These are phyloP conservation scores for Cercospora berteroae DNA, from an alignment of 2,329 filamentous ascomycete species.

Conservation along the genomic window DNA sequence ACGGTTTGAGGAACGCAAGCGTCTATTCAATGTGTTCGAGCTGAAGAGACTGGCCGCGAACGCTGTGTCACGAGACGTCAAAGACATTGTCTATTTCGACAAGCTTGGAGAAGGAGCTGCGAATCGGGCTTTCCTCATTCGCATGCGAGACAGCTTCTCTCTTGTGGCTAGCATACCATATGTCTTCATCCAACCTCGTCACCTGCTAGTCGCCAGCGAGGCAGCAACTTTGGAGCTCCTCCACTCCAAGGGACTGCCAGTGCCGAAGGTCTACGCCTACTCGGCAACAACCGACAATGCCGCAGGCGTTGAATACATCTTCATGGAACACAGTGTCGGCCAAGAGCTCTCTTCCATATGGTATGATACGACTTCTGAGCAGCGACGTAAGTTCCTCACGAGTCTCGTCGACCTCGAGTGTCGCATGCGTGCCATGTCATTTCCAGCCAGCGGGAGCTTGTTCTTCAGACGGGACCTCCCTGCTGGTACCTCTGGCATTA, in stretches of 20 bases:
- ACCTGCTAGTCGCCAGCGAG: conserved; percentile 28
- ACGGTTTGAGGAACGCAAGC: conserved; percentile 16
- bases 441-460: conserved; percentile 39
- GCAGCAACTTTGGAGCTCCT: conserved; percentile 31
- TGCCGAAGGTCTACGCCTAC: conserved; percentile 28
- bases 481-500: conserved; percentile 19
- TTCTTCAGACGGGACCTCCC: conserved; percentile 37
- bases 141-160: conserved; percentile 22
- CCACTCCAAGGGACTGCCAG: conserved; percentile 23
- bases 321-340: conserved; percentile 27
- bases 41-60: conserved; percentile 34
- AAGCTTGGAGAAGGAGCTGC: conserved; percentile 29
- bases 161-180: conserved; percentile 31
- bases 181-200: conserved; percentile 13
- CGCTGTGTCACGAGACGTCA: conserved; percentile 28
- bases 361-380: conserved; percentile 25
- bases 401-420: conserved; percentile 36
- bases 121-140: conserved; percentile 24
- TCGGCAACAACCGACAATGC: conserved; percentile 26
- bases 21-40: conserved; percentile 21
- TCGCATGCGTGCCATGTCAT: conserved; percentile 29
- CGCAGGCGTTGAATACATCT: conserved; percentile 31
- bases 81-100: conserved; percentile 26
- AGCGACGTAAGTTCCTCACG: conserved; percentile 29
- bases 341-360: conserved; percentile 22